A percentile compares a stretch with the other conserved stretches of the same genome.
phyloP scores from a whole-genome alignment of 2,329 filamentous ascomycete genomes.

The Zalaria obscura region DNA sequence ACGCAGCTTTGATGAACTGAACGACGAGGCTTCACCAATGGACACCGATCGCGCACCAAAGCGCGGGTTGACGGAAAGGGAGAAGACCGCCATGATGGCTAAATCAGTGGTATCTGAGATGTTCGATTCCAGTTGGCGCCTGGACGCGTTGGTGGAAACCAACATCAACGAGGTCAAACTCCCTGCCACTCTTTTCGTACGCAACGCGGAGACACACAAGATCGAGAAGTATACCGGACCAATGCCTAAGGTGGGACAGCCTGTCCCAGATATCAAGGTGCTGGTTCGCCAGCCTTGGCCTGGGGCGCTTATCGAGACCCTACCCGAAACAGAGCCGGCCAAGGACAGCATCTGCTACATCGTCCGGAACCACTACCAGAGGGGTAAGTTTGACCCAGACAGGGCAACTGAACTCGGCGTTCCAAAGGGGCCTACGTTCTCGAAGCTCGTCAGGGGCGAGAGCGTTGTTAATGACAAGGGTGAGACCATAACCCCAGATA shows the following conservation, averaged over 20 bases:
- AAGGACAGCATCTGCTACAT: constrained; percentile 72
- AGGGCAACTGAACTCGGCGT: constrained; percentile 55
- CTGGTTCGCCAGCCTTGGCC: constrained; percentile 69
- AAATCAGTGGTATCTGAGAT: constrained; percentile 55
- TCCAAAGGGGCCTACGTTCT: constrained; percentile 42
- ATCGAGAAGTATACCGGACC: constrained; percentile 60
- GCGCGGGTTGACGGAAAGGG: constrained; percentile 25
- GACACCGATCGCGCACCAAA: constrained; percentile 8
- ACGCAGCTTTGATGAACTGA: constrained; percentile 20
- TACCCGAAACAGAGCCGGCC: constrained; percentile 56
- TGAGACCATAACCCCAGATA: constrained; percentile 61
- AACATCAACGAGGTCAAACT: constrained; percentile 51
- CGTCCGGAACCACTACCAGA: constrained; percentile 57
- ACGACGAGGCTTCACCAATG: constrained; percentile 13
- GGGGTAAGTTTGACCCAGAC: constrained; percentile 64
- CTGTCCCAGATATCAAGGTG: constrained; percentile 51
- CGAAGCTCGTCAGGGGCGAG: constrained; percentile 46
- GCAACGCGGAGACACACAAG: constrained; percentile 45
- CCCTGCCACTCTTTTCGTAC: constrained; percentile 57
- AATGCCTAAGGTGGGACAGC: constrained; percentile 34
- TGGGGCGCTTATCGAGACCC: constrained; percentile 41
- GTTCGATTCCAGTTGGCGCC: constrained; percentile 64
- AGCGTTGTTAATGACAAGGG: constrained; percentile 52
- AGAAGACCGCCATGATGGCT: constrained; percentile 27
- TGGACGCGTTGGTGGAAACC: constrained; percentile 55